Conservation (phyloP, 2,329 filamentous ascomycete genomes). For the Phialemoniopsis sp. region DNA sequence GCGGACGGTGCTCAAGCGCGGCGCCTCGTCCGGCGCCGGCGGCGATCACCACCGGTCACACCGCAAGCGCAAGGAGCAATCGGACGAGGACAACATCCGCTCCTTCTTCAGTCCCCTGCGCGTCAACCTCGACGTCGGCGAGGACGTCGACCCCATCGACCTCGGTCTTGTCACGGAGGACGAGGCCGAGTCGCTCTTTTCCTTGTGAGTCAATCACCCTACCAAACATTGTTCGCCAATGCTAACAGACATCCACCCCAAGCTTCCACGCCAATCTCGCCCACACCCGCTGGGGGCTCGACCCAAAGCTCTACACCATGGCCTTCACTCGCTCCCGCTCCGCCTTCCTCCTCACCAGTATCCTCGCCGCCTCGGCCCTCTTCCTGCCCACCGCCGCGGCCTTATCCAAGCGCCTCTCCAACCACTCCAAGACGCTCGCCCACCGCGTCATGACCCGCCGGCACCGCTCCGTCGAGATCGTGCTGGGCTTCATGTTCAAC, state of each 20-base stretch:
- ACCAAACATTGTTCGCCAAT: background rate
- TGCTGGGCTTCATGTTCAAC: conserved; percentile 71
- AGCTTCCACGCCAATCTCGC: conserved; percentile 68
- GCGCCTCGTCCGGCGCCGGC: conserved; percentile 9
- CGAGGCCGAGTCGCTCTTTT: conserved; percentile 61
- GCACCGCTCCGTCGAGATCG: conserved; percentile 68
- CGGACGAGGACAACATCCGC: conserved; percentile 43
- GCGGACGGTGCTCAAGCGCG: background rate
- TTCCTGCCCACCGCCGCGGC: conserved; percentile 62
- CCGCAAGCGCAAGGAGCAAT: conserved; percentile 26
- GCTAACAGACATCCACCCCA: background rate
- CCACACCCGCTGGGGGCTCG: conserved; percentile 71
- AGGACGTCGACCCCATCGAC: conserved; percentile 65
- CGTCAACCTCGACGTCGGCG: conserved; percentile 58
- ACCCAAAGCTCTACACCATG: conserved; percentile 61
- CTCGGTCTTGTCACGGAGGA: conserved; percentile 62
- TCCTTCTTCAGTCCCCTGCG: conserved; percentile 63
- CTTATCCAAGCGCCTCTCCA: conserved; percentile 60
- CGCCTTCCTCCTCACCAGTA: conserved; percentile 67
- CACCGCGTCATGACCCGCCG: conserved; percentile 57
- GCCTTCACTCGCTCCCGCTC: conserved; percentile 64
- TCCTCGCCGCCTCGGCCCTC: conserved; percentile 63
- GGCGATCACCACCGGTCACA: conserved; percentile 9
- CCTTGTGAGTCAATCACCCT: conserved; percentile 46
- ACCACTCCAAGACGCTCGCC: conserved; percentile 60